A percentile compares a stretch with the other conserved stretches of the same genome.
Conservation (phyloP, 306 rosid species). For the Nissolia schottii region DNA sequence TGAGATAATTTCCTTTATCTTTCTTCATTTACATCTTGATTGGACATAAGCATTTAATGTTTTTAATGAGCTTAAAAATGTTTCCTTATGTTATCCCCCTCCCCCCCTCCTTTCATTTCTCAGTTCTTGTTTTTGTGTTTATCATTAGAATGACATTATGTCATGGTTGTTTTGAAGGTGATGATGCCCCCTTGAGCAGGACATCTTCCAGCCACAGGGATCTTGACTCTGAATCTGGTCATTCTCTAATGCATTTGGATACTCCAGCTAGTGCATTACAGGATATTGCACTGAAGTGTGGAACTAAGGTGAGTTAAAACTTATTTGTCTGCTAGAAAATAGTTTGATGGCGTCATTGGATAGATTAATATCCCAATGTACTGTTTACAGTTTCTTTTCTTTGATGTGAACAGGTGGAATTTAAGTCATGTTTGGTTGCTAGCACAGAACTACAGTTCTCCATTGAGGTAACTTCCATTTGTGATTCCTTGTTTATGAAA, state of each 20-base stretch:
- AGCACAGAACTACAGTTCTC: conserved; percentile 74
- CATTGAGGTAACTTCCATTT: conserved; percentile 54
- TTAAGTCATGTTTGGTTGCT: conserved; percentile 58
- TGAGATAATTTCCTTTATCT: not conserved
- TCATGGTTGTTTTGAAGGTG: conserved; percentile 51
- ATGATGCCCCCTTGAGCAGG: conserved; percentile 60
- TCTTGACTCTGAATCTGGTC: conserved; percentile 64
- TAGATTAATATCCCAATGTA: not conserved
- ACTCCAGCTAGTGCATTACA: conserved; percentile 61
- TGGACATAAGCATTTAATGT: conserved; percentile 7
- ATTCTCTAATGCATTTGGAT: conserved; percentile 49
- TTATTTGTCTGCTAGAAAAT: conserved; percentile 13
- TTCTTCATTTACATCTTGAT: not conserved
- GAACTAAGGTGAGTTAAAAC: conserved; percentile 66
- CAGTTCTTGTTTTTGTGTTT: conserved; percentile 9
- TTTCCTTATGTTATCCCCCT: not conserved
- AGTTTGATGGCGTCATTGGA: conserved; percentile 16
- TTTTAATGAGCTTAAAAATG: not conserved
- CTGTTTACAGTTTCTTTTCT: conserved; percentile 15
- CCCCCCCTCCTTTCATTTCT: not conserved
- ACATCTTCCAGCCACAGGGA: conserved; percentile 72
- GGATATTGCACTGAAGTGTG: conserved; percentile 89
- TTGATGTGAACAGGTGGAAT: conserved; percentile 65
- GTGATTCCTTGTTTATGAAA: conserved; percentile 9
- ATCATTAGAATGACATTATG: conserved; percentile 21